Percentiles rank a stretch among this genome's conserved stretches.
phyloP scores from a whole-genome alignment of 768 basidiomycete species.

The Pulveroboletus sp. region DNA sequence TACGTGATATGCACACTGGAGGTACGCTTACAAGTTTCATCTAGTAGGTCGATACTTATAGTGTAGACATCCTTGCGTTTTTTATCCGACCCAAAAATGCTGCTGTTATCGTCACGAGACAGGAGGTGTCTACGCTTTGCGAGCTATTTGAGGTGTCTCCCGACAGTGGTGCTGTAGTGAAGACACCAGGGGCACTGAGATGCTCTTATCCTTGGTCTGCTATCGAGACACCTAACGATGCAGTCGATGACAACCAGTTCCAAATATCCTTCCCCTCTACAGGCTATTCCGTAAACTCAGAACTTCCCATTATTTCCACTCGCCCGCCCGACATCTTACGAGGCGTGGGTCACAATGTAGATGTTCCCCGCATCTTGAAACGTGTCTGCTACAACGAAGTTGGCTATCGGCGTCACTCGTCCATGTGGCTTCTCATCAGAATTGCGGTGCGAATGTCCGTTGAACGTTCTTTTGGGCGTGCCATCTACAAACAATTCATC shows the following conservation, averaged over 20 bases:
- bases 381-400: constrained; percentile 9
- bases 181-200: not conserved
- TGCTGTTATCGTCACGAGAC: constrained; percentile 35
- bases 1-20: not conserved
- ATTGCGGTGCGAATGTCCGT: constrained; percentile 28
- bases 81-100: constrained; percentile 42
- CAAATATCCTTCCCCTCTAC: constrained; percentile 17
- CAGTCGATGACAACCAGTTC: constrained; percentile 12
- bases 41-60: not conserved
- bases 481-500: constrained; percentile 47
- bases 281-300: constrained; percentile 6
- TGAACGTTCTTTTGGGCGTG: constrained; percentile 1
- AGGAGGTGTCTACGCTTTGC: constrained; percentile 23
- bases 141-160: constrained; percentile 45
- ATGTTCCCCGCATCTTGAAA: constrained; percentile 22
- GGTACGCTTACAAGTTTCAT: not conserved
- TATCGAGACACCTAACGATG: constrained; percentile 6
- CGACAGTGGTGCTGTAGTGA: too few relatives aligned
- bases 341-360: constrained; percentile 7
- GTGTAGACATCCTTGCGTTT: constrained; percentile 35
- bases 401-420: constrained; percentile 24
- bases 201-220: constrained; percentile 22
- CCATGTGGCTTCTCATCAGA: constrained; percentile 33
- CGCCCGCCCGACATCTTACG: constrained; percentile 22
- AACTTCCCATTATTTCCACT: not conserved